phyloP scores from a whole-genome alignment of 2,329 filamentous ascomycete genomes.

The Aspergillus caelatus region DNA sequence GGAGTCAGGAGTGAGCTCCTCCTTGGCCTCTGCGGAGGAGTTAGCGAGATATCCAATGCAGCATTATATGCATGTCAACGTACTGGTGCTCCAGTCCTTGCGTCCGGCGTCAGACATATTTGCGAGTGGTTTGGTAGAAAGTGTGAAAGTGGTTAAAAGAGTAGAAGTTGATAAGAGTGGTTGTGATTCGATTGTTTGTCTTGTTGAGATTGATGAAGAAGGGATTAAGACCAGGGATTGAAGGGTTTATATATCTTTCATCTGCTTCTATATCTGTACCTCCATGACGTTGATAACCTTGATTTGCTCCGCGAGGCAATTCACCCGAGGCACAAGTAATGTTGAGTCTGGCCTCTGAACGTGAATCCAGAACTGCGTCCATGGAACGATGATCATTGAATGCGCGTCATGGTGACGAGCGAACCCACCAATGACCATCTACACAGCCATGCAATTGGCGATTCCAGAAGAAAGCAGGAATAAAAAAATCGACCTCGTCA shows the following conservation, averaged over 20 bases:
- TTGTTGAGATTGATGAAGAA: conserved; percentile 13
- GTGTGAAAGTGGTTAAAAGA: conserved; percentile 4
- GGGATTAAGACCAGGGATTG: not conserved
- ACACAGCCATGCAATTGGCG: not conserved
- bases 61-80: conserved; percentile 15
- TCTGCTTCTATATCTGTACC: not conserved
- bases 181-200: not conserved
- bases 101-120: conserved; percentile 63
- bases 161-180: not conserved
- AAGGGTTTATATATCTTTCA: conserved; percentile 27
- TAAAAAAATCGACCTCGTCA: not conserved
- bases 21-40: conserved; percentile 51
- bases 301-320: conserved; percentile 1
- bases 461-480: not conserved
- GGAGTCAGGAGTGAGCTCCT: conserved; percentile 61
- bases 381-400: conserved; percentile 5
- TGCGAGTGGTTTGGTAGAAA: conserved; percentile 29
- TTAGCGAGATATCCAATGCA: conserved; percentile 20
- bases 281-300: conserved; percentile 24
- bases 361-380: not conserved
- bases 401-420: conserved; percentile 13
- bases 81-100: conserved; percentile 62
- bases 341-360: not conserved
- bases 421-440: not conserved
- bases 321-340: not conserved